Percentiles rank a stretch among this genome's conserved stretches.
phyloP scores from a whole-genome alignment of 1,284 basidiomycete species.

The Cutaneotrichosporon cutaneum region DNA sequence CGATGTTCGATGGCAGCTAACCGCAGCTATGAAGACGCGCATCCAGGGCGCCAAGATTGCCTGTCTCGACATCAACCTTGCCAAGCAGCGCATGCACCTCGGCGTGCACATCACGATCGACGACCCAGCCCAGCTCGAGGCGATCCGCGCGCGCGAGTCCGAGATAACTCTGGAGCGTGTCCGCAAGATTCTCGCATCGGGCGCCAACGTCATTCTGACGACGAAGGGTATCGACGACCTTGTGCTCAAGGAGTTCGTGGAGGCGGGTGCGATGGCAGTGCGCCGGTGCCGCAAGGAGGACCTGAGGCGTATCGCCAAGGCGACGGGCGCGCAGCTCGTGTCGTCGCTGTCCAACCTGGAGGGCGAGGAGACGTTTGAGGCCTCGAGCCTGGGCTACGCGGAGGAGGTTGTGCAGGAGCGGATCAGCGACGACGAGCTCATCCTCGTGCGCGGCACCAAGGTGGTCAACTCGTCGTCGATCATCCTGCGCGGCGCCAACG shows the following conservation, averaged over 20 bases:
- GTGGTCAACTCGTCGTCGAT: conserved; percentile 91
- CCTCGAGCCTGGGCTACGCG: conserved; percentile 81
- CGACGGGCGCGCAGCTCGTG: conserved; percentile 91
- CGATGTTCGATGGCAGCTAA: background rate
- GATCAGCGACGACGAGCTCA: conserved; percentile 97
- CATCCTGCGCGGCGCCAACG: conserved; percentile 93
- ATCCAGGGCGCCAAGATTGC: conserved; percentile 94
- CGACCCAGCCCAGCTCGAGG: conserved; percentile 93
- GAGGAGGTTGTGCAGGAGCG: conserved; percentile 97
- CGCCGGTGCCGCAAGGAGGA: conserved; percentile 98
- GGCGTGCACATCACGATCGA: conserved; percentile 98
- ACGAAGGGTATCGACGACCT: conserved; percentile 99
- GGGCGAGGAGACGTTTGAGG: conserved; percentile 96
- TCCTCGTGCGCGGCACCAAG: conserved; percentile 96
- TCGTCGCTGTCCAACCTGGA: conserved; percentile 94
- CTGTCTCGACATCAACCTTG: conserved; percentile 96
- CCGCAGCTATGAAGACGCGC: conserved; percentile 92
- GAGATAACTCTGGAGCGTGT: conserved; percentile 97
- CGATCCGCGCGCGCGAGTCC: conserved; percentile 90
- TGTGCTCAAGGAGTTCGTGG: conserved; percentile 97
- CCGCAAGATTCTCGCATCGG: conserved; percentile 91
- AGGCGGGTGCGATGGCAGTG: conserved; percentile 98
- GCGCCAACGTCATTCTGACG: conserved; percentile 95
- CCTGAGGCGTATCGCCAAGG: conserved; percentile 92
- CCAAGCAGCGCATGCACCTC: conserved; percentile 96